Base-by-base conservation (phyloP, 257 asterid species). In the Forsythia suspensa region DNA sequence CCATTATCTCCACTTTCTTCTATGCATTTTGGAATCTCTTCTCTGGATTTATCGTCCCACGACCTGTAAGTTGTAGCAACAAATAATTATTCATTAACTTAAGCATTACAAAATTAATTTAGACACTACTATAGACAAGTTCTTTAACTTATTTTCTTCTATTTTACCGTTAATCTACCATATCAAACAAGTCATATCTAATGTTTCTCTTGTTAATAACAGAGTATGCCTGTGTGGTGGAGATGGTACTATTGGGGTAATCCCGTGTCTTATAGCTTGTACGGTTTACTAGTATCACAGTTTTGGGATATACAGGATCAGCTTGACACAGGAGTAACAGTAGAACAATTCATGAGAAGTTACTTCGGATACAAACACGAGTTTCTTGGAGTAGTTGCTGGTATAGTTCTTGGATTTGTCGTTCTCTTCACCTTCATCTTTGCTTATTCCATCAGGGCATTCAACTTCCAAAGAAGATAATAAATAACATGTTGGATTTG, bases 211-310 rank as follows among this genome's bases (percentile, higher is more conserved):
- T 68, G 76, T 42, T 57, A 6, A 36, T 74, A 59, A 70, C 86
- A 87, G 89, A 82, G 85, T 20, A 85, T 84, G 38, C 91, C 89
- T 18, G 79, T 87, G 48, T 87, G 89, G 91, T 85, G 88, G 91
- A 85, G 85, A 72, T 87, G 91, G 91, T 81, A 81, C 83, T 85
- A 78, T 46, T 84, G 81, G 21, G 39, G 76, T 0, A 85, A 82
- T 68, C 91, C 91, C 0, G 72, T 84, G 11, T 36, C 86, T 3
- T 85, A 88, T 87, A 85, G 89, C 65, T 63, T 87, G 18, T 83
- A 85, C 55, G 89, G 89, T 16, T 70, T 85, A 6, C 3, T 85
- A 37, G 79, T 79, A 20, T 85, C 91, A 11, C 91, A 87, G 59
- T 85, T 77, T 52, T 88, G 89, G 43, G 89, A 85, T 43, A 12